A percentile compares a stretch with the other conserved stretches of the same genome.
These are phyloP conservation scores for Iris macrosiphon DNA, from an alignment of 106 monocot genomes.

Conservation along the genomic window DNA sequence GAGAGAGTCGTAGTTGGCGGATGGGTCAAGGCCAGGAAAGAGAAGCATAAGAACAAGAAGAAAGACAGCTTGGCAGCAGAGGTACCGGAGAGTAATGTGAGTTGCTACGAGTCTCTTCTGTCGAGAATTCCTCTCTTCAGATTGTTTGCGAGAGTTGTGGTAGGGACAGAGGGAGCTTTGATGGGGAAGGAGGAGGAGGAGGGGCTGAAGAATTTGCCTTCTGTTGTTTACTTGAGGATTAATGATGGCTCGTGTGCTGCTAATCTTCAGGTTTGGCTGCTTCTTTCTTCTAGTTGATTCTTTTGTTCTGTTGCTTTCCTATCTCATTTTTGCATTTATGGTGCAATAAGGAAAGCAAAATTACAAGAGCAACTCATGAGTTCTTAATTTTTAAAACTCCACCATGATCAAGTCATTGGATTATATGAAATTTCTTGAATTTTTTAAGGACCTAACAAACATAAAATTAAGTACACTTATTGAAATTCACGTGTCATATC, in stretches of 20 bases:
- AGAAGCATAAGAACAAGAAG: slow-evolving; percentile 9
- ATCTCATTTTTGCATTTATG: no score
- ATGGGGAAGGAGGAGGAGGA: not conserved
- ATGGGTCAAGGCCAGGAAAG: slow-evolving; percentile 60
- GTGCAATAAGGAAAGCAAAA: no score
- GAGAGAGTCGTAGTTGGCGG: slow-evolving; percentile 68
- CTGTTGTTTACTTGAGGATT: slow-evolving; percentile 33
- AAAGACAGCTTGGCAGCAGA: not conserved
- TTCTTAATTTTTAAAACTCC: no score
- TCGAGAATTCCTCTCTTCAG: slow-evolving; percentile 39
- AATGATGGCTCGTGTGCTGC: slow-evolving; percentile 71
- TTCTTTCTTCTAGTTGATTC: not conserved
- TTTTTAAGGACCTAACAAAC: no score
- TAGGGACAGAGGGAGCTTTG: not conserved
- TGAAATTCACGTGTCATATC: no score
- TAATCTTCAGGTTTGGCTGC: slow-evolving; percentile 53
- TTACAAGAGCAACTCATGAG: no score
- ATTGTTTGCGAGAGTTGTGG: slow-evolving; percentile 25
- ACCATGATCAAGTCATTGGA: no score
- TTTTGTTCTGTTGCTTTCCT: not conserved
- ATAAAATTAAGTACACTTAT: no score
- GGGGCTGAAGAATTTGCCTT: slow-evolving; percentile 4
- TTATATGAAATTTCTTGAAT: no score
- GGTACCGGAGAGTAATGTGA: slow-evolving; percentile 13
- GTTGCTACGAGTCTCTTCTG: slow-evolving; percentile 47